Base-by-base conservation (phyloP, 1,284 basidiomycete genomes). In the Apiotrichum gracile region DNA sequence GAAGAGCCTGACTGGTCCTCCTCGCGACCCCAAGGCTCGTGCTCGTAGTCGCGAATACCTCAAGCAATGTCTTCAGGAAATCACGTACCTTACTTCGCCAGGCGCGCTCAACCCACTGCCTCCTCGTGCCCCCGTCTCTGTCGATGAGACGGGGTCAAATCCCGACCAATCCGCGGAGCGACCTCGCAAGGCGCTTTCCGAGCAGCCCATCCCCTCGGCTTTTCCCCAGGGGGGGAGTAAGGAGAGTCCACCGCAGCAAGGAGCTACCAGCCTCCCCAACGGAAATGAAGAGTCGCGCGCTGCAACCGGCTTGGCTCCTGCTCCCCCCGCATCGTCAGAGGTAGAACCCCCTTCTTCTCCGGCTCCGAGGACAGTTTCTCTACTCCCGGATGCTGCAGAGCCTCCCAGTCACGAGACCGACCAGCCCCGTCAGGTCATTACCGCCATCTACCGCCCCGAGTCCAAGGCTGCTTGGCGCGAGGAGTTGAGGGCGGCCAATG, bases 51-150 rank as follows among this genome's bases (percentile, higher is more conserved):
- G 93, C 54, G 96, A 98, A 60, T 99, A 97, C 74, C 82, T 99
- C 63, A 97, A 98, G 76, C 94, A 98, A 84, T 91, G 96, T 76
- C 79, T 98, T 34, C 94, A 97, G 77, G 94, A 98, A 79, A 91
- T 98, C 63, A 89, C 91, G 9, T 98, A 99, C 73, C 79, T 99
- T 49, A 99, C 94, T 1, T 97, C 92, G 2, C 85, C 91, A 1
- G 88, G 94, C 69, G 93, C 94, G 4, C 85, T 98, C 79, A 99
- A 99, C 72, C 96, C 94, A 34, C 80, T 99, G 33, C 90, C 91
- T 0, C 87, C 90, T 54, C 83, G 88, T 55, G 85, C 89, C 1
- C 78, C 69, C 2, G 54, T 76, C 46, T 54, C 55, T 5, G 34
- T 72, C 27, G 64, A 66, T 16, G 60, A 57, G 13, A 41, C 52